A percentile compares a stretch with the other conserved stretches of the same genome.
These are phyloP conservation scores for Sporisorium sorghi DNA, from an alignment of 1,284 basidiomycete genomes.

Conservation along the genomic window DNA sequence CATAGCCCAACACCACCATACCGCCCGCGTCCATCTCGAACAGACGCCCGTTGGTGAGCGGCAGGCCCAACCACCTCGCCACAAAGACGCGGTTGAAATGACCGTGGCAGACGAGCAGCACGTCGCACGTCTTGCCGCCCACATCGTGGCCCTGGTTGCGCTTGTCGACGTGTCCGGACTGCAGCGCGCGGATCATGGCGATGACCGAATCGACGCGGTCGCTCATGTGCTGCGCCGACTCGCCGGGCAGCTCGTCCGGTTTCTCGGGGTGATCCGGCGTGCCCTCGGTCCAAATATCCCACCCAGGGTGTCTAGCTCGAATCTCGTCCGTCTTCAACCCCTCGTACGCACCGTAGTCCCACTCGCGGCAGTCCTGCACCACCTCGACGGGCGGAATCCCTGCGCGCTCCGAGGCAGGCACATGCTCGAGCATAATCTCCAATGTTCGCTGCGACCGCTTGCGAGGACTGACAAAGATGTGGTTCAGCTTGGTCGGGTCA, in stretches of 20 bases:
- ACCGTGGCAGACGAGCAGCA: constrained; percentile 65
- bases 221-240: constrained; percentile 61
- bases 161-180: constrained; percentile 57
- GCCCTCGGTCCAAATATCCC: constrained; percentile 67
- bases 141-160: constrained; percentile 47
- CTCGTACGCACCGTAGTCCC: constrained; percentile 69
- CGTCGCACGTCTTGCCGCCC: constrained; percentile 55
- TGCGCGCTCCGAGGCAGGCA: constrained; percentile 32
- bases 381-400: constrained; percentile 49
- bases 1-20: constrained; percentile 65
- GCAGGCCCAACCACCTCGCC: constrained; percentile 63
- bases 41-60: constrained; percentile 51
- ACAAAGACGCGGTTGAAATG: constrained; percentile 67
- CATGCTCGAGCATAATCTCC: constrained; percentile 57
- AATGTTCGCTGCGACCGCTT: constrained; percentile 58
- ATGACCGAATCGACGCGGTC: constrained; percentile 63
- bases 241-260: constrained; percentile 58
- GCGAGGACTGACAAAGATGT: constrained; percentile 62
- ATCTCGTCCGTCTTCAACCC: constrained; percentile 65
- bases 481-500: constrained; percentile 54
- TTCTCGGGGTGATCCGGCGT: constrained; percentile 58
- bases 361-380: constrained; percentile 63
- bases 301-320: constrained; percentile 52
- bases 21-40: constrained; percentile 67
- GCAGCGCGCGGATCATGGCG: constrained; percentile 52